Evolutionary conservation across 2,329 filamentous ascomycete species (phyloP).

Genomic region (Alternaria viburni): DNA sequence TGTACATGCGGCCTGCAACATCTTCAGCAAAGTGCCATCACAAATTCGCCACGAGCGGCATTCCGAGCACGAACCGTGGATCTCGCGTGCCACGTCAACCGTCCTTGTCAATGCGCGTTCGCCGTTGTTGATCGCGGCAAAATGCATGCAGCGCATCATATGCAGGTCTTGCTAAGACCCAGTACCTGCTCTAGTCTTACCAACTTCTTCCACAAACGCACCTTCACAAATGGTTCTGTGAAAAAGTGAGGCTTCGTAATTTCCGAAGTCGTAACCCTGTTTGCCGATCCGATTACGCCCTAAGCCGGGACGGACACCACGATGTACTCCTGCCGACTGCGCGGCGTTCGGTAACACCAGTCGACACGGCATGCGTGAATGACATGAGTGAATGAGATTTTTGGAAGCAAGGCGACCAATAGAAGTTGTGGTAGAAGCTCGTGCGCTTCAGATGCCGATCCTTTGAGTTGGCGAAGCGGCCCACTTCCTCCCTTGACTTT

Average conservation of each 20-base stretch:
- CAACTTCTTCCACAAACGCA: not conserved
- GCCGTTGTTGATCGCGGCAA: not conserved
- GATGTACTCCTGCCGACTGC: not conserved
- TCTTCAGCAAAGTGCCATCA: not conserved
- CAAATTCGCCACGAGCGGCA: not conserved
- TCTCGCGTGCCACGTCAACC: not conserved
- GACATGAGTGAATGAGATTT: not conserved
- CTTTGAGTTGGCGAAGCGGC: not conserved
- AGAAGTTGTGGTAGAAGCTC: not conserved
- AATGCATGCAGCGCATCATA: not conserved
- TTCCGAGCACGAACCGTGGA: not conserved
- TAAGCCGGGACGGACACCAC: not conserved
- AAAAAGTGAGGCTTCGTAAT: not conserved
- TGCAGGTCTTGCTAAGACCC: not conserved
- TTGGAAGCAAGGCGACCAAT: not conserved
- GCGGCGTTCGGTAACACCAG: not conserved
- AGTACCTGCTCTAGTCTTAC: not conserved
- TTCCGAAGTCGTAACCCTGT: not conserved
- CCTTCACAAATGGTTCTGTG: not conserved
- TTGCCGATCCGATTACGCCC: not conserved
- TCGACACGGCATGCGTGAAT: not conserved
- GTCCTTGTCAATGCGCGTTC: not conserved
- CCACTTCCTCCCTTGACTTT: not conserved
- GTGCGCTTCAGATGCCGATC: not conserved
- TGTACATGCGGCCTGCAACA: not conserved